Percentiles rank a stretch among this genome's conserved stretches.
Evolutionary conservation across 2,329 filamentous ascomycete genomes (phyloP).

Genomic region (Setomelanomma holmii): DNA sequence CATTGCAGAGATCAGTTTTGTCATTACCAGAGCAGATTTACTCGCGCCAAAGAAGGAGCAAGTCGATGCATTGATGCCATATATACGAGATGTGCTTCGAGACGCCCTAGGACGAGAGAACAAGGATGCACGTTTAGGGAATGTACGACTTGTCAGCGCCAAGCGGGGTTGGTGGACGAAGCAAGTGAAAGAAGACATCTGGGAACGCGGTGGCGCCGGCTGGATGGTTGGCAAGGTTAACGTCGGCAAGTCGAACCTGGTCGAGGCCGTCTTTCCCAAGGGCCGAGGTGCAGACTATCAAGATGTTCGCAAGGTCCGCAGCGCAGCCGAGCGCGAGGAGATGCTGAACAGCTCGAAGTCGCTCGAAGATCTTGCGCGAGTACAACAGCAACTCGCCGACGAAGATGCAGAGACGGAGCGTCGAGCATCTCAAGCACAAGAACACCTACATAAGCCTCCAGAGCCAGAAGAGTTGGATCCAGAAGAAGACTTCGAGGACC

Average conservation of each 20-base stretch:
- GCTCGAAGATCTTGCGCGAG: slow-evolving; percentile 29
- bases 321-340: slow-evolving; percentile 39
- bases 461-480: slow-evolving; percentile 24
- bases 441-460: slow-evolving; percentile 30
- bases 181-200: slow-evolving; percentile 84
- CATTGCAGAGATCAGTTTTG: slow-evolving; percentile 82
- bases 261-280: slow-evolving; percentile 88
- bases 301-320: slow-evolving; percentile 44
- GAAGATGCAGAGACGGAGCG: slow-evolving; percentile 42
- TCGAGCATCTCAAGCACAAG: slow-evolving; percentile 19
- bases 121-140: slow-evolving; percentile 80
- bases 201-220: slow-evolving; percentile 79
- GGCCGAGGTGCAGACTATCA: slow-evolving; percentile 49
- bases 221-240: slow-evolving; percentile 99
- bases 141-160: slow-evolving; percentile 85
- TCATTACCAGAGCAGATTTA: slow-evolving; percentile 88
- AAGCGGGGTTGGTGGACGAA: slow-evolving; percentile 91
- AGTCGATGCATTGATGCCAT: slow-evolving; percentile 86
- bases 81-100: slow-evolving; percentile 77
- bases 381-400: slow-evolving; percentile 40
- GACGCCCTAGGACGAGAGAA: slow-evolving; percentile 74
- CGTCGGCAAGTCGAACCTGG: slow-evolving; percentile 93
- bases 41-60: slow-evolving; percentile 83
- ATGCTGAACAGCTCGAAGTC: slow-evolving; percentile 38
- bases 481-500: slow-evolving; percentile 39